Conservation (phyloP, 495 filamentous ascomycete genomes). For the Penicillium diatomitis region DNA sequence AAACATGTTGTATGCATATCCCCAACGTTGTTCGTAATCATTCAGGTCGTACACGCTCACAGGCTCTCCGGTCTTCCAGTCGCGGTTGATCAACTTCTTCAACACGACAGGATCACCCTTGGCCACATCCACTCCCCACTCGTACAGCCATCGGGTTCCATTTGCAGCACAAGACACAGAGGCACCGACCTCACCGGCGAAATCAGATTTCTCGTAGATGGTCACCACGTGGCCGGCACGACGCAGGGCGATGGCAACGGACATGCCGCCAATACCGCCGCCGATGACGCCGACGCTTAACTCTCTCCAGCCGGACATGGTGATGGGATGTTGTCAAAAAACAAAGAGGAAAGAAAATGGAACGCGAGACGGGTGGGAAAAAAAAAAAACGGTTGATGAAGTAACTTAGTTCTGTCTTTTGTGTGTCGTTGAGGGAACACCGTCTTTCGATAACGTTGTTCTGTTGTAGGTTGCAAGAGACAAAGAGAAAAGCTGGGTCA, state of each 20-base stretch:
- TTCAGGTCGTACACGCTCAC: slow-evolving; percentile 36
- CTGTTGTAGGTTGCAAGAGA: too few species aligned
- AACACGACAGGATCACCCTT: slow-evolving; percentile 41
- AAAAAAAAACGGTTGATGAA: too few species aligned
- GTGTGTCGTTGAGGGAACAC: too few species aligned
- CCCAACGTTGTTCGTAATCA: slow-evolving; percentile 37
- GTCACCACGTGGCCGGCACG: slow-evolving; percentile 57
- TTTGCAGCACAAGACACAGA: slow-evolving; percentile 38
- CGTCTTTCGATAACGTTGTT: too few species aligned
- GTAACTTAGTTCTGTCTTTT: too few species aligned
- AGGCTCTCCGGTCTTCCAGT: slow-evolving; percentile 39
- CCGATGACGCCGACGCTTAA: slow-evolving; percentile 51
- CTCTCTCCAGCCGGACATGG: slow-evolving; percentile 20
- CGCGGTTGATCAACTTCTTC: slow-evolving; percentile 38
- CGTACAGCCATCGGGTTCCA: slow-evolving; percentile 36
- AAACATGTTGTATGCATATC: slow-evolving; percentile 46
- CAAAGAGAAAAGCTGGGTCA: too few species aligned
- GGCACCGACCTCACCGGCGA: slow-evolving; percentile 34
- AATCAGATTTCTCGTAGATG: slow-evolving; percentile 36
- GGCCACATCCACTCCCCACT: slow-evolving; percentile 34
- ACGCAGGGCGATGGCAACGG: slow-evolving; percentile 51
- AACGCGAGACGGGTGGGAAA: too few species aligned
- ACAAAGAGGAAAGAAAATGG: too few species aligned
- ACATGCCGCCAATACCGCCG: slow-evolving; percentile 62
- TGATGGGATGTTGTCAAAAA: neutral